phyloP scores from a whole-genome alignment of 305 asterid species.

The Euphrasia arctica region DNA sequence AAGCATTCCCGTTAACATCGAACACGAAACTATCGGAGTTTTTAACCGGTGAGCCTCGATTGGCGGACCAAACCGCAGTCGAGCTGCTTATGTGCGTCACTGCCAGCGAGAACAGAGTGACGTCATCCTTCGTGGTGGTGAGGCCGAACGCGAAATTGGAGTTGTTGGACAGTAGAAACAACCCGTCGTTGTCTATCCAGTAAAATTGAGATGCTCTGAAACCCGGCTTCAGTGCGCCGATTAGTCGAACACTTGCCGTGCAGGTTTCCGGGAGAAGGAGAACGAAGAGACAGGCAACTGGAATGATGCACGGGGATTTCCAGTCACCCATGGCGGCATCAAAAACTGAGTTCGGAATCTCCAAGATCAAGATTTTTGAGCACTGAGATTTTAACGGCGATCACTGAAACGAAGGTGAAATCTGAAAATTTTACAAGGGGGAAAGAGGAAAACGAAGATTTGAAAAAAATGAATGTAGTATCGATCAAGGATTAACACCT shows the following conservation, averaged over 20 bases:
- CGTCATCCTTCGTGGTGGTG: conserved; percentile 32
- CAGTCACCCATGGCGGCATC: too few species aligned
- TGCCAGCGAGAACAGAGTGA: conserved; percentile 46
- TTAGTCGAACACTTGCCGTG: conserved; percentile 45
- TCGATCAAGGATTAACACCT: too few species aligned
- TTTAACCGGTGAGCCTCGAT: conserved; percentile 44
- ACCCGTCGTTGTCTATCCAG: conserved; percentile 58
- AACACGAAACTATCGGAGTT: conserved; percentile 45
- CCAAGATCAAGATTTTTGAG: too few species aligned
- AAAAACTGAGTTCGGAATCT: too few species aligned
- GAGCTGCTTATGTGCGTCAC: conserved; percentile 44
- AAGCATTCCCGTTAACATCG: conserved; percentile 64
- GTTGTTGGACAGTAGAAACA: conserved; percentile 52
- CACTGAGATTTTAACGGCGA: too few species aligned
- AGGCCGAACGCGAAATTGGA: conserved; percentile 61
- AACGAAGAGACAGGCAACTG: too few species aligned
- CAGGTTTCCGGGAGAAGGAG: conserved; percentile 16
- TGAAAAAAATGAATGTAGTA: too few species aligned
- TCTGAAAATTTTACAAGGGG: too few species aligned
- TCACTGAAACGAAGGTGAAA: too few species aligned
- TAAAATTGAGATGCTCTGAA: conserved; percentile 53
- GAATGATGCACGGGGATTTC: too few species aligned
- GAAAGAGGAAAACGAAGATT: too few species aligned
- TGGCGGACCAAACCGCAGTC: conserved; percentile 64
- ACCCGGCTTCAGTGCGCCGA: conserved; percentile 44